phyloP scores from a whole-genome alignment of 2,329 filamentous ascomycete species.

The Alternaria triticimaculans region DNA sequence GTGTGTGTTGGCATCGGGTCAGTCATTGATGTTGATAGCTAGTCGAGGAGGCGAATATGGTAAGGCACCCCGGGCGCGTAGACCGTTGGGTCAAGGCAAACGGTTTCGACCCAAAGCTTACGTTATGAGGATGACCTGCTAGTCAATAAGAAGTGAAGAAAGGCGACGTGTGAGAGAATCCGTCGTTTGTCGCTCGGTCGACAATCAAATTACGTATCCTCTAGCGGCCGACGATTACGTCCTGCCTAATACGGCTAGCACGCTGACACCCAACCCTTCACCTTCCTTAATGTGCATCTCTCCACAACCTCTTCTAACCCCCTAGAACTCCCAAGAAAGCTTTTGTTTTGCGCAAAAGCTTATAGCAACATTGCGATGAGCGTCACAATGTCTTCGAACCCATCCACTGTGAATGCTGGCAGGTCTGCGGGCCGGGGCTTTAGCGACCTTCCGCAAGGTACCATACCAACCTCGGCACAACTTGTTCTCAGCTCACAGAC shows the following conservation, averaged over 20 bases:
- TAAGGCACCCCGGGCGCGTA: neutral
- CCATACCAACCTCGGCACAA: conserved; percentile 8
- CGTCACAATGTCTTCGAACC: conserved; percentile 9
- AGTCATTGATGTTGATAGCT: neutral
- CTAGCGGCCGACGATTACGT: conserved; percentile 4
- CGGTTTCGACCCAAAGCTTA: neutral
- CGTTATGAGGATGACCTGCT: neutral
- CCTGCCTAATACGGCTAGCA: conserved; percentile 12
- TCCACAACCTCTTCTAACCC: neutral
- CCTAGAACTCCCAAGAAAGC: conserved; percentile 5
- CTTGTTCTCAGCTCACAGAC: conserved; percentile 8
- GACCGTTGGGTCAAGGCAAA: neutral
- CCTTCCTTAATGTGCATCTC: conserved; percentile 10
- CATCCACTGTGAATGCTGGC: conserved; percentile 5
- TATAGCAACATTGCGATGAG: neutral
- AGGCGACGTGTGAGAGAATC: neutral
- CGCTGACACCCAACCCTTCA: neutral
- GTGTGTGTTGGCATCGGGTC: neutral
- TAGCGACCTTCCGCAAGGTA: conserved; percentile 13
- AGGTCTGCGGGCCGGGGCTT: conserved; percentile 8
- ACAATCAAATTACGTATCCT: conserved; percentile 13
- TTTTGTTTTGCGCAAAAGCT: conserved; percentile 6
- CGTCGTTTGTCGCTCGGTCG: neutral
- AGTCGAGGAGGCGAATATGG: neutral
- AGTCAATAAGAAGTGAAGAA: neutral